Base-by-base conservation (phyloP, 2,329 filamentous ascomycete species). In the Scopulariopsis brevicaulis region DNA sequence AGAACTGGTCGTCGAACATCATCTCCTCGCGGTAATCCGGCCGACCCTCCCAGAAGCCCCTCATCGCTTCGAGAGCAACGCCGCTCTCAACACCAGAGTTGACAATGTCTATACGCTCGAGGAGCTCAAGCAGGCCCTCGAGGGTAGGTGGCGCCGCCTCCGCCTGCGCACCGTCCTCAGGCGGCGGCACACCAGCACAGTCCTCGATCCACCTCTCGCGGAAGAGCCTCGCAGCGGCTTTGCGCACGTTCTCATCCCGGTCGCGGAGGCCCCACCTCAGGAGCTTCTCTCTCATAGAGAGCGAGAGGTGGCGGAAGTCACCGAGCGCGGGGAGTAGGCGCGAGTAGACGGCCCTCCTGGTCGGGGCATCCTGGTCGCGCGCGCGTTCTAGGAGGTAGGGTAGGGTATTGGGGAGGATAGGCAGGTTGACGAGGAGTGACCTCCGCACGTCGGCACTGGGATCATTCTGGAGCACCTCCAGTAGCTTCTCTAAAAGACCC, bases 201-300 rank as follows among this genome's bases (percentile, higher is more conserved):
- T 97, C 90, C 67, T 97, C 93, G 61, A 99, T 93, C 94, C 94
- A 99, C n/a, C 90, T 84, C 67, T 96, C 92, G 61, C 88, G 85
- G 74, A 99, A 99, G 7, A 97, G 77, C 53, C 89, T 86, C 8
- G 89, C 90, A 3, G 94, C 89, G 10, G 93, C 93, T 69, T 96
- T 96, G 56, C 92, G 85, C 14, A 99, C 94, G 64, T 88, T 90
- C 63, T 97, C 93, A 64, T 99, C 94, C 70, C 94, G 84, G 69
- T 99, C 94, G 46, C 92, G 85, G 48, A 99, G 76, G 55, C 94
- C 94, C 94, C 94, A 99, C 46, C 94, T 84, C 32, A 99, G 80
- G 35, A 99, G 79, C 71, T 97, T 97, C 71, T 99, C 94, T 67
- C 94, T 81, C 85, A 97, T 96, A 1, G 89, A 90, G 25, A 99